Percentiles rank a stretch among this genome's conserved stretches.
Evolutionary conservation across 331 rosid genomes (phyloP).

Genomic region (Prunus yedoensis): DNA sequence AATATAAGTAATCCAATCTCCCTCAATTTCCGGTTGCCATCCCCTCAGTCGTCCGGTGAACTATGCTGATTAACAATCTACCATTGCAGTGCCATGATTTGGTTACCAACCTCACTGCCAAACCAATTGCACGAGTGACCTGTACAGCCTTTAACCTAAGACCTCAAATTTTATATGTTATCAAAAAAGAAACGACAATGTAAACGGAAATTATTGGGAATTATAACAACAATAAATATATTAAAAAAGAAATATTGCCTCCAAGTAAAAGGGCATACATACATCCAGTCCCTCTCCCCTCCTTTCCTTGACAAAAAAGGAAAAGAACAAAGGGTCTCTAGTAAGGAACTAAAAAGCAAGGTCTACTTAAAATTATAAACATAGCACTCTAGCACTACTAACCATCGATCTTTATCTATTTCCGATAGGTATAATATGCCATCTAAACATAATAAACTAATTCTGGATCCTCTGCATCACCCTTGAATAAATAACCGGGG

Average conservation of each 20-base stretch:
- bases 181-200: too few relatives aligned
- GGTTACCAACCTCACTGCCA: too few relatives aligned
- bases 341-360: conserved; percentile 1
- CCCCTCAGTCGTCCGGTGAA: conserved; percentile 38
- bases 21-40: conserved; percentile 67
- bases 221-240: not conserved
- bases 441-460: conserved; percentile 26
- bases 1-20: conserved; percentile 65
- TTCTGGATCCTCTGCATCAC: conserved; percentile 24
- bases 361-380: not conserved
- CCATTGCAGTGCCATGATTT: not conserved
- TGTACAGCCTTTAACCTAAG: too few relatives aligned
- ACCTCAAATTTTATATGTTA: too few relatives aligned
- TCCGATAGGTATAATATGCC: conserved; percentile 11
- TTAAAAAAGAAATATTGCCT: not conserved
- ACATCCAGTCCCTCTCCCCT: not conserved
- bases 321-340: not conserved
- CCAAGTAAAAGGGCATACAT: not conserved
- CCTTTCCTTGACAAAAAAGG: not conserved
- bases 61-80: conserved; percentile 50
- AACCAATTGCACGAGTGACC: too few relatives aligned
- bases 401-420: not conserved
- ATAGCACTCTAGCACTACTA: not conserved
- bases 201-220: not conserved
- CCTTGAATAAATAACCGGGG: conserved; percentile 25